These are phyloP conservation scores for Dionaea muscipula DNA, from an alignment of 179 eudicot genomes.

Conservation along the genomic window DNA sequence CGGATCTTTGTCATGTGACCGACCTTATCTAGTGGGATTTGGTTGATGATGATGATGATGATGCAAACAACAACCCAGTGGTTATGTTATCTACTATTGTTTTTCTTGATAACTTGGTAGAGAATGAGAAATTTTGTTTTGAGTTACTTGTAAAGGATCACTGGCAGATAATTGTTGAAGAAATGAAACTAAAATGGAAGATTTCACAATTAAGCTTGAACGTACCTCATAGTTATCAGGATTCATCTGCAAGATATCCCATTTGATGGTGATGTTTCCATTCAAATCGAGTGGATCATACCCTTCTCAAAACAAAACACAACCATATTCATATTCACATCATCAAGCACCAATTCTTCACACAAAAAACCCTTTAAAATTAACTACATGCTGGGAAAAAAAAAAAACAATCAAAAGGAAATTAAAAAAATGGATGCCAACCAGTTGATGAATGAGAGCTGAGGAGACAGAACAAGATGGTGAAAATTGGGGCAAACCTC, in stretches of 20 bases:
- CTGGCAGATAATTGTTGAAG: background rate
- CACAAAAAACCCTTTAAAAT: background rate
- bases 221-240: constrained; percentile 38
- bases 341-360: background rate
- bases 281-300: constrained; percentile 63
- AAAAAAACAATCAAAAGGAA: background rate
- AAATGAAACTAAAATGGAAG: background rate
- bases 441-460: constrained; percentile 15
- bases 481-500: constrained; percentile 14
- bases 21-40: too few species aligned
- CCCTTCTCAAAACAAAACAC: constrained; percentile 40
- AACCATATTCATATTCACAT: constrained; percentile 6
- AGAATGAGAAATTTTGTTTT: too few species aligned
- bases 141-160: too few species aligned
- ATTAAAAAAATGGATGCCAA: constrained; percentile 9
- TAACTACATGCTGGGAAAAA: background rate
- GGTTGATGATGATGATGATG: too few species aligned
- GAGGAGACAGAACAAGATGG: constrained; percentile 4
- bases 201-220: background rate
- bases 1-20: too few species aligned
- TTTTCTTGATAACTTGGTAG: too few species aligned
- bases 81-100: too few species aligned
- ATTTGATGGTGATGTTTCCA: constrained; percentile 67
- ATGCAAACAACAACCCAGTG: too few species aligned
- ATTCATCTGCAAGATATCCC: constrained; percentile 49